Evolutionary conservation across 768 basidiomycete species (phyloP).

Genomic region (Rhodotorula toruloides): DNA sequence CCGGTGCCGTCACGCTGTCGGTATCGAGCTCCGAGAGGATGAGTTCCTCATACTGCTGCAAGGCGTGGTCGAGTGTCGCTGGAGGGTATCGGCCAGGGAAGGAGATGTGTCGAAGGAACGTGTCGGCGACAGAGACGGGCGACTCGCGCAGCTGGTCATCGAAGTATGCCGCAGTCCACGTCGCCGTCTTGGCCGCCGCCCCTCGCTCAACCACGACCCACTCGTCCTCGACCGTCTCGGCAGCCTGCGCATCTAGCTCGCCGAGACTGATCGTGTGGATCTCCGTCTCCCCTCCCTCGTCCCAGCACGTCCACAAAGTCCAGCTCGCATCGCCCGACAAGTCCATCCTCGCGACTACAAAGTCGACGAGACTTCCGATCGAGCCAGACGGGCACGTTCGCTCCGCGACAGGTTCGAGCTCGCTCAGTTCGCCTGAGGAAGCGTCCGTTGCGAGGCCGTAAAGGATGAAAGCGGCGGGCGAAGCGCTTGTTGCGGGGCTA

Average conservation of each 20-base stretch:
- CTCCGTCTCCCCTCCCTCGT: conserved; percentile 47
- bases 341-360: conserved; percentile 21
- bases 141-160: conserved; percentile 68
- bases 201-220: conserved; percentile 42
- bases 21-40: conserved; percentile 60
- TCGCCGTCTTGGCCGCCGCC: conserved; percentile 23
- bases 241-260: conserved; percentile 40
- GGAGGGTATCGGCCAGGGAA: conserved; percentile 82
- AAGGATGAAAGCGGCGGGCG: conserved; percentile 53
- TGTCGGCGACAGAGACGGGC: conserved; percentile 61
- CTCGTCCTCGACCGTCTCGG: conserved; percentile 27
- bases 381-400: conserved; percentile 17
- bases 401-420: conserved; percentile 21
- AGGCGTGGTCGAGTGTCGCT: conserved; percentile 70
- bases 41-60: conserved; percentile 72
- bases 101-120: conserved; percentile 76
- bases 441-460: conserved; percentile 22
- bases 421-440: conserved; percentile 1
- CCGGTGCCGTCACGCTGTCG: conserved; percentile 43
- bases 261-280: conserved; percentile 25
- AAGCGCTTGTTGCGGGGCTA: conserved; percentile 55
- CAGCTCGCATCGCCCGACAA: conserved; percentile 54
- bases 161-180: conserved; percentile 70
- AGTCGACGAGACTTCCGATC: conserved; percentile 42
- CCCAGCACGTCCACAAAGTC: conserved; percentile 69